A percentile compares a stretch with the other conserved stretches of the same genome.
These are phyloP conservation scores for Digitaria exilis DNA, from an alignment of 202 grass and related monocot genomes.

Conservation along the genomic window DNA sequence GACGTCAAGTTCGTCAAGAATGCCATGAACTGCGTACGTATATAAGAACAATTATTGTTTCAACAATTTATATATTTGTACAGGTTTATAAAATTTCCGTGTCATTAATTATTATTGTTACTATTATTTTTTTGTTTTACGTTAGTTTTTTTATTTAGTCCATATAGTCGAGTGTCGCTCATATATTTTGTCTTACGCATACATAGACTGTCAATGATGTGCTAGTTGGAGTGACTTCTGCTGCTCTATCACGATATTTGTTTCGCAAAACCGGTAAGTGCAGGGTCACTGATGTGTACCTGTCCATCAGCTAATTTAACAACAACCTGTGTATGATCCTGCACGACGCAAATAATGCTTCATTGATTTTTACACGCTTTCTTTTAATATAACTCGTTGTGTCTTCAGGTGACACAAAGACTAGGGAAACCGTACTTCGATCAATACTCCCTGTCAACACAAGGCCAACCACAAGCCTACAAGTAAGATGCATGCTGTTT, in stretches of 20 bases:
- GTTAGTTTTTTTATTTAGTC: background rate
- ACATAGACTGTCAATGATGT: slow-evolving; percentile 68
- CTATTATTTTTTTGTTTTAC: background rate
- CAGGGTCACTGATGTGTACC: background rate
- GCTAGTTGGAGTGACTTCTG: slow-evolving; percentile 47
- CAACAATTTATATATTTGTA: background rate
- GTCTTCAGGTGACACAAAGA: slow-evolving; percentile 37
- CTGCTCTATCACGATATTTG: slow-evolving; percentile 49
- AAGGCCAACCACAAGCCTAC: slow-evolving; percentile 47
- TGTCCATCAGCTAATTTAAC: no score
- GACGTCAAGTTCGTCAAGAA: slow-evolving; percentile 60
- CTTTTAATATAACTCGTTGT: background rate
- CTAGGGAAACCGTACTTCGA: slow-evolving; percentile 30
- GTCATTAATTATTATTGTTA: background rate
- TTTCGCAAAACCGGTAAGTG: slow-evolving; percentile 24
- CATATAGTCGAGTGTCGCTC: background rate
- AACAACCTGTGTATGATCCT: background rate
- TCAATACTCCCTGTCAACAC: slow-evolving; percentile 64
- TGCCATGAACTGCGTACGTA: background rate
- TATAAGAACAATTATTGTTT: background rate
- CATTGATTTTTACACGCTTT: background rate
- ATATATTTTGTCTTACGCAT: background rate
- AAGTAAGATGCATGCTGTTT: slow-evolving; percentile 46
- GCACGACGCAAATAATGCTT: background rate
- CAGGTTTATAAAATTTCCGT: background rate